phyloP scores from a whole-genome alignment of 495 filamentous ascomycete genomes.

The Mycothermus thermophilus region DNA sequence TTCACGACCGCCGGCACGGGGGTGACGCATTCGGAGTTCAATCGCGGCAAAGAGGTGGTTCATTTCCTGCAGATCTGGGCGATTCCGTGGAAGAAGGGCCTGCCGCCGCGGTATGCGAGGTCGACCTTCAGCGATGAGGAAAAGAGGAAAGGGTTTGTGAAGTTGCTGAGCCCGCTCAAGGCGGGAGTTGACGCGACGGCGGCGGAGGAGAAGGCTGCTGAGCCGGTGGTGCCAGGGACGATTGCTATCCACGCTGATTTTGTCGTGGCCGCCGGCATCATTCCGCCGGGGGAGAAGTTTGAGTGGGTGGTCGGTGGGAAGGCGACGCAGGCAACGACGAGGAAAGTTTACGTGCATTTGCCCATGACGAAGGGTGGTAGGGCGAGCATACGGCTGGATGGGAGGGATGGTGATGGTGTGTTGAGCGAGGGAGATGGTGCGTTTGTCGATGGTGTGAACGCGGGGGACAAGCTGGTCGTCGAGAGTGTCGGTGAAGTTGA shows the following conservation, averaged over 20 bases:
- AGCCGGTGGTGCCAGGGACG: slow-evolving; percentile 41
- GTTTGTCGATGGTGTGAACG: slow-evolving; percentile 44
- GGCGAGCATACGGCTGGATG: slow-evolving; percentile 49
- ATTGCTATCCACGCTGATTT: slow-evolving; percentile 74
- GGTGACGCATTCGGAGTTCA: slow-evolving; percentile 65
- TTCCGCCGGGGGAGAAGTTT: slow-evolving; percentile 39
- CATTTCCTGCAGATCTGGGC: slow-evolving; percentile 81
- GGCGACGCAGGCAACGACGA: slow-evolving; percentile 33
- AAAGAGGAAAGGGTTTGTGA: slow-evolving; percentile 53
- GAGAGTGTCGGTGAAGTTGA: slow-evolving; percentile 54
- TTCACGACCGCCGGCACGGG: slow-evolving; percentile 70
- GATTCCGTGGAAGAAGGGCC: slow-evolving; percentile 50
- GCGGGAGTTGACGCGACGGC: slow-evolving; percentile 44
- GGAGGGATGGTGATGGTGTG: slow-evolving; percentile 46
- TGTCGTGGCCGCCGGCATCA: slow-evolving; percentile 58
- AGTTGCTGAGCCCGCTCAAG: slow-evolving; percentile 57
- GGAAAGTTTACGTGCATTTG: slow-evolving; percentile 65
- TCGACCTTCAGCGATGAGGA: slow-evolving; percentile 49
- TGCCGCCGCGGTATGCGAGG: slow-evolving; percentile 59
- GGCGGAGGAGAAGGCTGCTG: slow-evolving; percentile 44
- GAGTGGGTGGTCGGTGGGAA: slow-evolving; percentile 48
- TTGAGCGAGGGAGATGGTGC: slow-evolving; percentile 62
- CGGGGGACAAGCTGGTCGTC: slow-evolving; percentile 44
- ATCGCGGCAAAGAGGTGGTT: slow-evolving; percentile 46
- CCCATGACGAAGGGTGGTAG: slow-evolving; percentile 62